Percentiles rank a stretch among this genome's conserved stretches.
These are phyloP conservation scores for Fusarium sulawesiense DNA, from an alignment of 2,329 filamentous ascomycete genomes.

Conservation along the genomic window DNA sequence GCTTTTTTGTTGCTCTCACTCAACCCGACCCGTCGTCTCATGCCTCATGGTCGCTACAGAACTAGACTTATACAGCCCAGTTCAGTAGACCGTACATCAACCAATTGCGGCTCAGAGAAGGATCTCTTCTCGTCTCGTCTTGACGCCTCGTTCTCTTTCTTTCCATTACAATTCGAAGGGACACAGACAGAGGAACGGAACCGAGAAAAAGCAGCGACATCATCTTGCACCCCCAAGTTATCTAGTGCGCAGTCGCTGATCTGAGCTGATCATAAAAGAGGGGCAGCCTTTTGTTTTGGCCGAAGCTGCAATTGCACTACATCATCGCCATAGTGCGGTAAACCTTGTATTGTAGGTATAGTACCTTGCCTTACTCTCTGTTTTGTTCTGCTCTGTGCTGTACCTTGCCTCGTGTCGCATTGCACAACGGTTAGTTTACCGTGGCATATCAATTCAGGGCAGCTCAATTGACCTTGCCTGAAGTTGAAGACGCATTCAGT, in stretches of 20 bases:
- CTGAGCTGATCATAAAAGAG: constrained; percentile 40
- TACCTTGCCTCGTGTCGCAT: background rate
- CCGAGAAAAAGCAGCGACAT: constrained; percentile 14
- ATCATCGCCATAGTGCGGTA: constrained; percentile 34
- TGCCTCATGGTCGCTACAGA: constrained; percentile 5
- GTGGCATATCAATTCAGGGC: background rate
- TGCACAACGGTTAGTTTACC: background rate
- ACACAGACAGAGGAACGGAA: constrained; percentile 20
- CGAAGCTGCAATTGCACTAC: constrained; percentile 36
- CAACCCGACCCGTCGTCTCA: constrained; percentile 10
- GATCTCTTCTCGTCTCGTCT: constrained; percentile 8
- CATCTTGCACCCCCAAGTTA: constrained; percentile 8
- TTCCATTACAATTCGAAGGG: constrained; percentile 12
- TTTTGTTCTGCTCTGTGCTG: constrained; percentile 1
- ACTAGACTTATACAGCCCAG: background rate
- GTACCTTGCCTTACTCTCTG: background rate
- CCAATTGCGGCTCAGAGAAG: constrained; percentile 28
- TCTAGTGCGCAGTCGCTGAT: constrained; percentile 29
- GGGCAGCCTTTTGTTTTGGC: constrained; percentile 32
- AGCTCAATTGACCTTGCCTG: background rate
- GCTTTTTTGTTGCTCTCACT: constrained; percentile 19
- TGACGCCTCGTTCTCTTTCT: constrained; percentile 9
- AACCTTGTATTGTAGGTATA: constrained; percentile 33
- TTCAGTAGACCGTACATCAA: constrained; percentile 34
- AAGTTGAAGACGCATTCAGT: background rate